Evolutionary conservation across 257 asterid genomes (phyloP), one percentile per base, ranked within the genome.

Genomic region (Capsicum rhomboideum): DNA sequence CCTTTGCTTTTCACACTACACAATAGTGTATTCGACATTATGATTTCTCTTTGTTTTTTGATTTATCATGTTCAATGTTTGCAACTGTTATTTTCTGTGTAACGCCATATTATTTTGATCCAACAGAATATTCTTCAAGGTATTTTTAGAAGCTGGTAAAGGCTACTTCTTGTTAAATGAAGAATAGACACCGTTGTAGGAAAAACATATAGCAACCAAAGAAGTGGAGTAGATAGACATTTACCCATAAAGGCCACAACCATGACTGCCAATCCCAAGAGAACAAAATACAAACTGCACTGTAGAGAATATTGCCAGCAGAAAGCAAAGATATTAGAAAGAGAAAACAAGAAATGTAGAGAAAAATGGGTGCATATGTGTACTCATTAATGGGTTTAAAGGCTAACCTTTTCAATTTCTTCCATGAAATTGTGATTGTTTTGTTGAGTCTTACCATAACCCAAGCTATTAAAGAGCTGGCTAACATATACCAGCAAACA

Each of bases 241-340:
- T 72, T 91, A 95, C 98, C 98, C 98, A 95, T 87, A 85, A 95
- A 95, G 69, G 96, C 98, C 64, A 90, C 91, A 58, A 86, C 94
- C 93, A 88, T 93, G 86, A 93, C 97, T 61, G 92, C 93, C 28
- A 91, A 50, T 74, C 98, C 98, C 93, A 95, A 84, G 88, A 92
- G 93, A 28, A 95, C 96, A 85, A 90, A 95, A 92, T 90, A 91
- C 56, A 95, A 90, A 83, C 97, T 93, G 90, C 98, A 92, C 98
- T 93, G 97, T 82, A 90, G 68, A 28, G 31, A 16, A 79, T 44
- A 56, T 71, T 64, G 67, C 79, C 44, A 40, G 85, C 81, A 88
- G 16, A 66, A 69, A 75, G 34, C 54, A 82, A 67, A 66, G 2
- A 52, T 40, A 42, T 40, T 37, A 79, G 49, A 80, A 12, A 23